Evolutionary conservation across 2,329 filamentous ascomycete species (phyloP).

Genomic region (Aspergillus arachidicola): DNA sequence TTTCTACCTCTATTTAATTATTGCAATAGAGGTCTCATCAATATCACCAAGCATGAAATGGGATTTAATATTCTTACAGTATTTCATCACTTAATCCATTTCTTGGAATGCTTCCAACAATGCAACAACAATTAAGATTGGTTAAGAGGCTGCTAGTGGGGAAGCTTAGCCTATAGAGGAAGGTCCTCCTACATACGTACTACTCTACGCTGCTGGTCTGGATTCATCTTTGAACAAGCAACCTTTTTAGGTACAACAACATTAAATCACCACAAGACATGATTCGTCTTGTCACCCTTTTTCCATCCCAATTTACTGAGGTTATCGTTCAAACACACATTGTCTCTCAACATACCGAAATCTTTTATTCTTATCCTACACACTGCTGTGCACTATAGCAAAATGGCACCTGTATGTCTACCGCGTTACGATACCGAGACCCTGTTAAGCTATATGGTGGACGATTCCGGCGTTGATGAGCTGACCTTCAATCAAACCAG

Average conservation of each 20-base stretch:
- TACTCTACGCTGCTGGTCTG: background rate
- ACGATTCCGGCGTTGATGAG: background rate
- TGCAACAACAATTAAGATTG: background rate
- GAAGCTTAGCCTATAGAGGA: background rate
- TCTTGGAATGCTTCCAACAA: background rate
- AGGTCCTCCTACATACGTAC: background rate
- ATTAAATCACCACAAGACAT: background rate
- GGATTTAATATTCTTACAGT: background rate
- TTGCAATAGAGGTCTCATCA: background rate
- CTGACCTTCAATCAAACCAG: conserved; percentile 29
- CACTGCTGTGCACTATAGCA: background rate
- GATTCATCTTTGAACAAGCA: background rate
- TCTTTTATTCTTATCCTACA: background rate
- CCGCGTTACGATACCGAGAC: background rate
- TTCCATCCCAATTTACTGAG: background rate
- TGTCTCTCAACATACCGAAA: background rate
- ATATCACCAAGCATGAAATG: background rate
- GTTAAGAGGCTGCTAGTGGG: background rate
- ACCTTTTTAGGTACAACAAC: background rate
- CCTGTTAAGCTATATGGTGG: background rate
- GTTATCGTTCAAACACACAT: background rate
- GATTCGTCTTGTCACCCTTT: background rate
- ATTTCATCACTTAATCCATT: background rate
- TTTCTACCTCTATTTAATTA: background rate
- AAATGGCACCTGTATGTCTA: conserved; percentile 39